Base-by-base conservation (phyloP, 176 grass and related monocot species). In the Elaeis guineensis region DNA sequence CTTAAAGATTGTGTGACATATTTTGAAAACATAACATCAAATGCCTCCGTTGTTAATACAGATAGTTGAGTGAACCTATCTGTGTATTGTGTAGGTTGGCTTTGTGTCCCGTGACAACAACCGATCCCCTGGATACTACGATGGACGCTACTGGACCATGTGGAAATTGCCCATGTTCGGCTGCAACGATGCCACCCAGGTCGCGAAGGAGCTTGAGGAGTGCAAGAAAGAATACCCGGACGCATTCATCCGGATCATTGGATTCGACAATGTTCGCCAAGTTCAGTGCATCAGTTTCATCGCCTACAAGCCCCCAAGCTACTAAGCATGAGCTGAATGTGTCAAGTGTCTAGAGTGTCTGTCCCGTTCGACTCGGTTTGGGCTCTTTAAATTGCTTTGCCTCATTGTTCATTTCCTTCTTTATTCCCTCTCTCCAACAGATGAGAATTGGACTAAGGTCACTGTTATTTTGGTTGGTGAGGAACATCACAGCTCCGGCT, bases 261-360 rank as follows among this genome's bases (percentile, higher is more conserved):
- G 81, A 63, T 79, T 84, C 29, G 81, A 84, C 71, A 84, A 84
- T 16, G 15, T 53, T 5, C 71, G 81, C 1, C 81, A 84, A 55
- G 81, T 84, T 69, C 81, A 84, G 54, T 71, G 66, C 49, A 65
- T 79, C 81, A 84, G 75, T 23, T 84, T 84, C 76, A 75, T 84
- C 48, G 81, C 81, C 54, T 84, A 59, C 76, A 84, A 84, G 76
- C 81, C 81, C 50, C 69, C 62, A 1, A 32, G 56, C 23, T 30
- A 15, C 30, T 3, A 39, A 2, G 5, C 35, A 39, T 39, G 35
- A 39, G 5, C 8, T 2, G 9, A 39, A 9, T 12, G 8, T 12
- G 35, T 11, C 35, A 39, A 2, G 2, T 6, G 5, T 39, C 35
- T 44, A 44, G 35, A 44, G 35, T 12, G 35, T 44, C 35, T 44